A percentile compares a stretch with the other conserved stretches of the same genome.
Conservation (phyloP, 208 protist species). For the Kentomonas sorsogonicus region DNA sequence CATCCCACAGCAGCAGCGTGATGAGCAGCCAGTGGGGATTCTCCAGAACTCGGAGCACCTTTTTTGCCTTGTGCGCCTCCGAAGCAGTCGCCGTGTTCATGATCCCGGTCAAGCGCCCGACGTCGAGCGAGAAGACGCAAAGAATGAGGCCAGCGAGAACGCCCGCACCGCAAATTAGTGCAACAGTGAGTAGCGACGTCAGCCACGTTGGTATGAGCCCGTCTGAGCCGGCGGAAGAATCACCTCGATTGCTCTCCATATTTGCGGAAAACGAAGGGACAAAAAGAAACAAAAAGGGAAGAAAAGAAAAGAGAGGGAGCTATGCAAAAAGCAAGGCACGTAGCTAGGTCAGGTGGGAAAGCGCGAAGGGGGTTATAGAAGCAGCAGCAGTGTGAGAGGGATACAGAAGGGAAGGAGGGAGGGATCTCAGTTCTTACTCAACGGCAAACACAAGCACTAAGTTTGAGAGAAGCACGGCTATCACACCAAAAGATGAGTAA, state of each 20-base stretch:
- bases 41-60: slow-evolving; percentile 52
- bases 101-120: slow-evolving; percentile 32
- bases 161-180: slow-evolving; percentile 42
- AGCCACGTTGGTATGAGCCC: slow-evolving; percentile 24
- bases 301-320: slow-evolving; percentile 16
- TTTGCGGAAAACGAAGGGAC: neutral
- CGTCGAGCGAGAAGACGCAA: slow-evolving; percentile 61
- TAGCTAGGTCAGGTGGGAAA: too few relatives aligned
- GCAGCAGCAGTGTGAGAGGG: neutral
- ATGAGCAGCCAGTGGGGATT: slow-evolving; percentile 64
- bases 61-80: slow-evolving; percentile 27
- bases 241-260: neutral
- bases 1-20: slow-evolving; percentile 50
- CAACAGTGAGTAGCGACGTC: slow-evolving; percentile 31
- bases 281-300: slow-evolving; percentile 8
- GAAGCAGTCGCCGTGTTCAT: slow-evolving; percentile 19
- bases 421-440: too few relatives aligned
- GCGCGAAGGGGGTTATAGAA: too few relatives aligned
- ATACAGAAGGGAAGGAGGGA: too few relatives aligned
- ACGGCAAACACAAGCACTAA: too few relatives aligned
- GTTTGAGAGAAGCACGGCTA: neutral
- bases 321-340: neutral
- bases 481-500: neutral
- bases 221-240: slow-evolving; percentile 41
- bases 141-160: slow-evolving; percentile 49